Evolutionary conservation across 495 filamentous ascomycete species (phyloP), one percentile per base, ranked within the genome.

Genomic region (Penicillium turbatum): DNA sequence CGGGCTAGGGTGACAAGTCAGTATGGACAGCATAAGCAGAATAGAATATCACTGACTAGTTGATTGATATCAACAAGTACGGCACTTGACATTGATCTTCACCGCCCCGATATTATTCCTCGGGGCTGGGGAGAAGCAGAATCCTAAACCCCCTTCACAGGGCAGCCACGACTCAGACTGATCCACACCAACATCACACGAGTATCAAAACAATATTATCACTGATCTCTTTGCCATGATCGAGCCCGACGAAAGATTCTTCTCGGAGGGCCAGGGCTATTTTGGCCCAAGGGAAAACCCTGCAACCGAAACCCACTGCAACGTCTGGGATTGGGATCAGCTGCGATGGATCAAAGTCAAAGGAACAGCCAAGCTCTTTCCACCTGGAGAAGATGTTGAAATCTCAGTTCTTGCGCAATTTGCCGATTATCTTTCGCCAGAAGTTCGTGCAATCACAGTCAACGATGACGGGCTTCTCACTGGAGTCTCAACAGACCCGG

Each of bases 291-390:
- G 44, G 9, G 52, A 59, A 29, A 46, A 47, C 40, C 56, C 56
- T 6, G 29, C 17, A 13, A 55, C 56, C 34, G 32, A 55, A 51
- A 24, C 56, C 8, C 32, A 55, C 26, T 64, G 55, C 55, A 54
- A 64, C 35, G 55, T 62, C 37, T 62, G 61, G 61, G 61, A 66
- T 43, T 62, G 51, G 56, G 56, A 51, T 51, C 52, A 40, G 12
- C 17, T 59, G 24, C 45, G 56, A n/a, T 48, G 60, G 53, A 36
- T 62, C 24, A 64, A 64, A 34, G 36, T 64, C 11, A 61, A 64
- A 55, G 61, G 61, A 31, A 59, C 52, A 13, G 61, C 60, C n/a
- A 61, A 61, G 31, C 54, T 66, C 0, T 64, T 61, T 35, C 57
- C 24, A 11, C 57, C 57, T 30, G 50, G 61, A 7, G 54, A 54